These are phyloP conservation scores for Triangularia verruculosa DNA, from an alignment of 2,329 filamentous ascomycete species.

Conservation along the genomic window DNA sequence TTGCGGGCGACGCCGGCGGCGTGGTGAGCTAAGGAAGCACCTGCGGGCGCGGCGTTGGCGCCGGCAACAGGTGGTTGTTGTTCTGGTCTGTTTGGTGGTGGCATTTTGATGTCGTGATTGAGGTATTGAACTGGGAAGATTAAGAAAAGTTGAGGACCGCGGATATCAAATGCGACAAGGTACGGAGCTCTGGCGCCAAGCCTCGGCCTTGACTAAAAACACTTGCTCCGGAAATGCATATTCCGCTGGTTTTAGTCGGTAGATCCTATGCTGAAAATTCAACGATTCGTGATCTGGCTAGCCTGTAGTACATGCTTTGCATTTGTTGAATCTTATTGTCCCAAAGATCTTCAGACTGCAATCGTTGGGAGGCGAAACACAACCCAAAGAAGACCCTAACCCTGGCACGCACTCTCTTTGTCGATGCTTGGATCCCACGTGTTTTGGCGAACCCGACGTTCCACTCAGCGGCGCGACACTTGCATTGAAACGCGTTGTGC, in stretches of 20 bases:
- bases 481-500: constrained; percentile 1
- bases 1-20: constrained; percentile 55
- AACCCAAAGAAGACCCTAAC: background rate
- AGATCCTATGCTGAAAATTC: background rate
- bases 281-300: background rate
- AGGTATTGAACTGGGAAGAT: background rate
- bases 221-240: background rate
- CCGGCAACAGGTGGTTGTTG: background rate
- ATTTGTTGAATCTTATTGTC: background rate
- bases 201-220: background rate
- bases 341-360: background rate
- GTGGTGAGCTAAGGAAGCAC: constrained; percentile 19
- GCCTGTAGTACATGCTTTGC: no score
- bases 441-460: constrained; percentile 13
- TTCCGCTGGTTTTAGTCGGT: background rate
- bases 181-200: background rate
- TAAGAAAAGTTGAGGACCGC: background rate
- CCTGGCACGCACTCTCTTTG: background rate
- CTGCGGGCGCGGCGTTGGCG: constrained; percentile 19
- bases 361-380: background rate
- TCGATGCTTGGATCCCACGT: constrained; percentile 11
- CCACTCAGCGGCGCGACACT: background rate
- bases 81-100: constrained; percentile 15
- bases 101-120: constrained; percentile 16
- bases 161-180: background rate